Conservation (phyloP, 108 stramenopile species). For the Cyclotella choctawhatcheeana region DNA sequence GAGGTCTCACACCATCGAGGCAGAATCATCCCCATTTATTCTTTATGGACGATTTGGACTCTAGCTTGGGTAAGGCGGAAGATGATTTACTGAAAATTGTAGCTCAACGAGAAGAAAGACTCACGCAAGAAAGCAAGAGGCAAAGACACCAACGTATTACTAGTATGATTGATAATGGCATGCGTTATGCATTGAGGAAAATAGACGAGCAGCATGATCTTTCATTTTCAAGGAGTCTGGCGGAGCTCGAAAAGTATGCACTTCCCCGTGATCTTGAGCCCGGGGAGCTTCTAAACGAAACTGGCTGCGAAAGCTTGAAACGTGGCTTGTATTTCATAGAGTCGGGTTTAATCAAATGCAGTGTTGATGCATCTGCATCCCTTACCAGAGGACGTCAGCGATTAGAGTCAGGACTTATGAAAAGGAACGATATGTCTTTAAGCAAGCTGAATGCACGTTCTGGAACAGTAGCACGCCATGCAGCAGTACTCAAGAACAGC, state of each 20-base stretch:
- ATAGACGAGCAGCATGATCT: constrained; percentile 68
- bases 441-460: constrained; percentile 56
- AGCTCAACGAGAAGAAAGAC: constrained; percentile 46
- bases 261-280: constrained; percentile 44
- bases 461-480: constrained; percentile 39
- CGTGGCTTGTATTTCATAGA: constrained; percentile 79
- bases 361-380: constrained; percentile 34
- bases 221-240: constrained; percentile 39
- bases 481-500: constrained; percentile 23
- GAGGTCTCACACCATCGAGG: constrained; percentile 60
- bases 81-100: constrained; percentile 60
- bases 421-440: constrained; percentile 33
- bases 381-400: constrained; percentile 26
- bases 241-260: constrained; percentile 54
- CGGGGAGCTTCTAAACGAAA: constrained; percentile 52
- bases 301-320: constrained; percentile 32
- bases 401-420: constrained; percentile 6
- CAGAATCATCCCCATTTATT: constrained; percentile 51
- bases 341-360: constrained; percentile 56
- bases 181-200: constrained; percentile 56
- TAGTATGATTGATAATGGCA: constrained; percentile 53
- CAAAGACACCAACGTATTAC: constrained; percentile 24
- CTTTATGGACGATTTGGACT: constrained; percentile 64
- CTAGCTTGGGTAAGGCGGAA: constrained; percentile 66
- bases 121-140: constrained; percentile 13